phyloP scores from a whole-genome alignment of 495 filamentous ascomycete genomes.

The Chaetomium tenue region DNA sequence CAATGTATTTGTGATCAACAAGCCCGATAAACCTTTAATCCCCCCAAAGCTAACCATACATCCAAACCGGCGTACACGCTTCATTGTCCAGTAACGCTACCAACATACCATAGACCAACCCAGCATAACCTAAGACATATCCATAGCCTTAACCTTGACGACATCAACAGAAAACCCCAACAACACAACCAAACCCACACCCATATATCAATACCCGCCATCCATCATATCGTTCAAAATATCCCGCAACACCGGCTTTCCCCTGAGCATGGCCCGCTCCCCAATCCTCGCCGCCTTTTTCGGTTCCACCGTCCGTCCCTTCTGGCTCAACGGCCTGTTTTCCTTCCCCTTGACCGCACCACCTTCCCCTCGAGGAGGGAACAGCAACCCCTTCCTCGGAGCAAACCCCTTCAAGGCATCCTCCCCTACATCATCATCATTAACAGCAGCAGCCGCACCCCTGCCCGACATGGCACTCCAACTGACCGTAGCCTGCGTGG shows the following conservation, averaged over 20 bases:
- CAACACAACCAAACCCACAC: background rate
- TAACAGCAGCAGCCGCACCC: background rate
- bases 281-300: conserved; percentile 42
- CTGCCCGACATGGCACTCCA: background rate
- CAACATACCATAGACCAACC: conserved; percentile 17
- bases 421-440: background rate
- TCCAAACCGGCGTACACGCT: conserved; percentile 9
- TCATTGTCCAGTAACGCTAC: conserved; percentile 15
- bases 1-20: background rate
- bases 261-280: conserved; percentile 40
- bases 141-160: conserved; percentile 5
- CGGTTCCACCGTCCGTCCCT: conserved; percentile 14
- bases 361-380: background rate
- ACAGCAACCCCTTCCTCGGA: conserved; percentile 8
- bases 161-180: background rate
- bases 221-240: conserved; percentile 50
- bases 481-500: background rate
- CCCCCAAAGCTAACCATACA: conserved; percentile 3
- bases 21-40: background rate
- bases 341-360: conserved; percentile 30
- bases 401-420: conserved; percentile 5
- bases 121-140: conserved; percentile 10
- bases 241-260: conserved; percentile 47
- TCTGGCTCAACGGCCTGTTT: conserved; percentile 28
- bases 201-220: conserved; percentile 29